Conservation (phyloP, 2,329 filamentous ascomycete species). For the Diplodia sapinea region DNA sequence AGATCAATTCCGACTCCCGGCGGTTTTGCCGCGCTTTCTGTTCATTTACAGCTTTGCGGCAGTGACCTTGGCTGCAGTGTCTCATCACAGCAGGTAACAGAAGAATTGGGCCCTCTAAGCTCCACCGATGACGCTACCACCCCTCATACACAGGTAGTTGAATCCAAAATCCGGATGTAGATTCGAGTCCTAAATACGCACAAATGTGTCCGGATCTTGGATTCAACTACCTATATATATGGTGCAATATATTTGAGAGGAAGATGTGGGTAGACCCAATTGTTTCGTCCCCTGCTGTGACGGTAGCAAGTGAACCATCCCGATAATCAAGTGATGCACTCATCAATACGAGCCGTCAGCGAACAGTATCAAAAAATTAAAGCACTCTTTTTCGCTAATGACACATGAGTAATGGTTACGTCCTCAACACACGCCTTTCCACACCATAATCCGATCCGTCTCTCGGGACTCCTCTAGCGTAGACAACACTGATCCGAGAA, state of each 20-base stretch:
- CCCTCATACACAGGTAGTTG: too few species aligned
- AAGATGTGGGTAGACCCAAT: too few species aligned
- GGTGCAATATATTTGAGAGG: too few species aligned
- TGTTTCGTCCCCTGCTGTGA: too few species aligned
- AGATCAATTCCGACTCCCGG: not conserved
- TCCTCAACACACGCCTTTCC: not conserved
- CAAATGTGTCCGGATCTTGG: too few species aligned
- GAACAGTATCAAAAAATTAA: slow-evolving; percentile 10
- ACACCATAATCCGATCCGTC: not conserved
- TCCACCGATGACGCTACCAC: too few species aligned
- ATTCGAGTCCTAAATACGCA: too few species aligned
- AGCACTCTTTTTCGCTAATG: slow-evolving; percentile 28
- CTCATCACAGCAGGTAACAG: not conserved
- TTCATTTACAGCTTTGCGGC: not conserved
- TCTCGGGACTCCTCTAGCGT: not conserved
- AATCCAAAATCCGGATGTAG: too few species aligned
- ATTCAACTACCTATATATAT: too few species aligned
- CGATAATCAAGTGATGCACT: not conserved
- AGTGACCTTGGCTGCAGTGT: not conserved
- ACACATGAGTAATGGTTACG: slow-evolving; percentile 18
- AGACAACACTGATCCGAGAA: too few species aligned
- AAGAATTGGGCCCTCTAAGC: too few species aligned
- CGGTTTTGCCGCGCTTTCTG: not conserved
- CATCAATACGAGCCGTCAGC: not conserved
- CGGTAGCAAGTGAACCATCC: not conserved